A percentile compares a stretch with the other conserved stretches of the same genome.
Evolutionary conservation across 2,329 filamentous ascomycete genomes (phyloP).

Genomic region (Penicillium thymicola): DNA sequence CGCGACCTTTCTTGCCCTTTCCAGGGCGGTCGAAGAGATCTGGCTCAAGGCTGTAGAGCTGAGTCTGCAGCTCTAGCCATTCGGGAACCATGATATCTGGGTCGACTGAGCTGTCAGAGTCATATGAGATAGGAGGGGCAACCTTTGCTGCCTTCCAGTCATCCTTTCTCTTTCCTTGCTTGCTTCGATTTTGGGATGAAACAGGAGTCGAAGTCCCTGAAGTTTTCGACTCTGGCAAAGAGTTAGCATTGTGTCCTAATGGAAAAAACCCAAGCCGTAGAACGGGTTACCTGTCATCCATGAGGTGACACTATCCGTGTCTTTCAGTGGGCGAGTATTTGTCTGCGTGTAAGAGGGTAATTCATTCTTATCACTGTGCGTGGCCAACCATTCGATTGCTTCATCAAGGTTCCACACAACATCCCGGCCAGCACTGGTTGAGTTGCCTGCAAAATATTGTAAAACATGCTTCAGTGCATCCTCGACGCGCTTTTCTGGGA

Average conservation of each 20-base stretch:
- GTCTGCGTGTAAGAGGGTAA: constrained; percentile 66
- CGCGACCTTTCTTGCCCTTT: constrained; percentile 43
- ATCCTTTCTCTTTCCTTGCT: constrained; percentile 26
- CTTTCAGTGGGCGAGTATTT: constrained; percentile 28
- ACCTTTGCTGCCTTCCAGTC: constrained; percentile 26
- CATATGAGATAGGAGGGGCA: constrained; percentile 29
- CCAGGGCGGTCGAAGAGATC: constrained; percentile 45
- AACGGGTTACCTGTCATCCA: constrained; percentile 37
- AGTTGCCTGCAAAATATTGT: constrained; percentile 62
- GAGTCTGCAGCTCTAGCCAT: constrained; percentile 72
- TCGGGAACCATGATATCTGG: constrained; percentile 71
- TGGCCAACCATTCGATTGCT: constrained; percentile 83
- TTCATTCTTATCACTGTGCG: constrained; percentile 66
- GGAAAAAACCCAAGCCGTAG: constrained; percentile 8
- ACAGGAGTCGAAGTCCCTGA: constrained; percentile 27
- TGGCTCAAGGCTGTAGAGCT: constrained; percentile 61
- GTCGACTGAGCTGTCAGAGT: constrained; percentile 65
- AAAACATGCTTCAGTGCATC: constrained; percentile 65
- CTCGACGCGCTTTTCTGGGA: constrained; percentile 62
- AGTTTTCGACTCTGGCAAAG: constrained; percentile 29
- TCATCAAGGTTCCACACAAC: constrained; percentile 83
- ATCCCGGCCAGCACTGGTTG: constrained; percentile 55
- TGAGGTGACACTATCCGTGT: constrained; percentile 32
- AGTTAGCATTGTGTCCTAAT: constrained; percentile 26
- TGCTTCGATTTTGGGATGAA: constrained; percentile 21